Percentiles rank a stretch among this genome's conserved stretches.
Conservation (phyloP, 805 yeast species). For the Tetrapisispora nanseiensis region DNA sequence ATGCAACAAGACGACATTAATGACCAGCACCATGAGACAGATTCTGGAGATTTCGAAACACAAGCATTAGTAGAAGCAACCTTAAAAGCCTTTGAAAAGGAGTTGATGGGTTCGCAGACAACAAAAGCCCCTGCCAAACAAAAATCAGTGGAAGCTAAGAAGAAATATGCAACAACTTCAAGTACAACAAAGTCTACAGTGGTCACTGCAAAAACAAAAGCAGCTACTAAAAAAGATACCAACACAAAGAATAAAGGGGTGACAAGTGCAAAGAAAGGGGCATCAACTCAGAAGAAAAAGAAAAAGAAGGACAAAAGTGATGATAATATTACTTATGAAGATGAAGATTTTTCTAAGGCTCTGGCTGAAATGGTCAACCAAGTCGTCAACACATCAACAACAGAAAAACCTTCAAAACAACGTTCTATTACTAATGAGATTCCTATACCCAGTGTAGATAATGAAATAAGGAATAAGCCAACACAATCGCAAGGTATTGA, state of each 20-base stretch:
- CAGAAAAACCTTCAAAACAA: background rate
- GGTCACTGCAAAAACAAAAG: background rate
- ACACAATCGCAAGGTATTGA: slow-evolving; percentile 1
- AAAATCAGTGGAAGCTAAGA: slow-evolving; percentile 2
- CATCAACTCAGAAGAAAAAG: slow-evolving; percentile 11
- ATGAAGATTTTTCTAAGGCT: slow-evolving; percentile 40
- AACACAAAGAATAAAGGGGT: background rate
- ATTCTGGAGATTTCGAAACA: slow-evolving; percentile 15
- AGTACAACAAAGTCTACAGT: background rate
- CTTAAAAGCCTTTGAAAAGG: slow-evolving; percentile 27
- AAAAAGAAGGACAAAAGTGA: slow-evolving; percentile 9
- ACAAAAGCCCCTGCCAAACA: slow-evolving; percentile 2
- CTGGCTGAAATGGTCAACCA: slow-evolving; percentile 46
- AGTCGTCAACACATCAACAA: slow-evolving; percentile 36
- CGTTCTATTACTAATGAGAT: too few relatives aligned
- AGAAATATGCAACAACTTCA: slow-evolving; percentile 4
- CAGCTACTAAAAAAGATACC: background rate
- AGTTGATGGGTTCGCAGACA: slow-evolving; percentile 14
- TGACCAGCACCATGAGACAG: background rate
- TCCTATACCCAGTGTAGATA: too few relatives aligned
- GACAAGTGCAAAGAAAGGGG: background rate
- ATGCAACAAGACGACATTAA: slow-evolving; percentile 16
- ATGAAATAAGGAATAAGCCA: background rate
- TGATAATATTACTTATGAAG: background rate
- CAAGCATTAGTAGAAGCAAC: slow-evolving; percentile 29